Conservation (phyloP, 176 grass and related monocot species). For the Musa schizocarpa region DNA sequence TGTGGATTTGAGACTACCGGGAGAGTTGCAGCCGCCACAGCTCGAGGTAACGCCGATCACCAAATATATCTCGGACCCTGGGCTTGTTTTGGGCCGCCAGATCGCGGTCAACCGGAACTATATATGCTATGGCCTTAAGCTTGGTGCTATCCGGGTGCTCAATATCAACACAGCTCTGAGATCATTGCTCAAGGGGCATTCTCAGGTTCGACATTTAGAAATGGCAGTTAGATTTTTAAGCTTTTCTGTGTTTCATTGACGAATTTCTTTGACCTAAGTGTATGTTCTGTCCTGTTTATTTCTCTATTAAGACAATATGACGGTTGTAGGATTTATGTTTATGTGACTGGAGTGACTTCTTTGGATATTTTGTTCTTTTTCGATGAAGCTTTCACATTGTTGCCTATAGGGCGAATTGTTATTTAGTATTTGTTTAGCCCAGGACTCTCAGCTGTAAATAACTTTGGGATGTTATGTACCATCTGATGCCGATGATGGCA, state of each 20-base stretch:
- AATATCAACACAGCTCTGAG: conserved; percentile 91
- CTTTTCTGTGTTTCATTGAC: background rate
- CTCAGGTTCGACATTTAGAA: conserved; percentile 36
- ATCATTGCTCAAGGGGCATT: conserved; percentile 73
- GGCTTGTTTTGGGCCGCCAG: conserved; percentile 75
- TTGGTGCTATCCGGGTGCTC: conserved; percentile 75
- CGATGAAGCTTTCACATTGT: no score
- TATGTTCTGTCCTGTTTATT: no score
- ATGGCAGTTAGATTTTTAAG: background rate
- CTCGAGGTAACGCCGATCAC: conserved; percentile 95
- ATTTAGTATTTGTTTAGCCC: background rate
- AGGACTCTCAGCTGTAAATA: background rate
- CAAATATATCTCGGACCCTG: conserved; percentile 87
- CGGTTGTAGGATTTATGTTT: background rate
- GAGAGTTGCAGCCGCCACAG: conserved; percentile 65
- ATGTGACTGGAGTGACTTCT: background rate
- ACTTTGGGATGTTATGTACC: background rate
- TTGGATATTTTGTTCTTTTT: background rate
- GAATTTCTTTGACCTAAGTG: background rate
- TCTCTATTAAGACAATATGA: no score
- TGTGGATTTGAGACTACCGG: conserved; percentile 64
- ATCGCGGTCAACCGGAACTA: conserved; percentile 82
- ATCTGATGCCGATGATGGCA: background rate
- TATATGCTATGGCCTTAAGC: conserved; percentile 85
- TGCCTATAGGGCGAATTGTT: background rate